phyloP scores from a whole-genome alignment of 768 basidiomycete species.

The Xerocomus brunneocitrinus region DNA sequence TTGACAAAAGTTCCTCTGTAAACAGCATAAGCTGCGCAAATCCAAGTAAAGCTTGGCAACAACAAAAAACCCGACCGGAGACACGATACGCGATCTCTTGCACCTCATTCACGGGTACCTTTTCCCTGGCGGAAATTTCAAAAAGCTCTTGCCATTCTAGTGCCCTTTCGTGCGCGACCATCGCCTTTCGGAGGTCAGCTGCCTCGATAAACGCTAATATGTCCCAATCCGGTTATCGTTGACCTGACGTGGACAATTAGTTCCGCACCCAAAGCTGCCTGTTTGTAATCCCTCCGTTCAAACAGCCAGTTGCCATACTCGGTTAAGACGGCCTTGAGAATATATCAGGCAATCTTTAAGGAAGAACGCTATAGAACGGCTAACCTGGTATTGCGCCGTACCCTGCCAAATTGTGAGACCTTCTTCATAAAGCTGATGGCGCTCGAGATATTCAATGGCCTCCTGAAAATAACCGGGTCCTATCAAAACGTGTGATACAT shows the following conservation, averaged over 20 bases:
- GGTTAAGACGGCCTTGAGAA: slow-evolving; percentile 57
- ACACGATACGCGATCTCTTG: slow-evolving; percentile 67
- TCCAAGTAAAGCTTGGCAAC: neutral
- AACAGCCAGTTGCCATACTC: slow-evolving; percentile 86
- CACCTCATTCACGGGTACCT: slow-evolving; percentile 51
- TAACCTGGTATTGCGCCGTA: slow-evolving; percentile 59
- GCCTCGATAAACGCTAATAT: slow-evolving; percentile 71
- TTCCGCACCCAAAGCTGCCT: slow-evolving; percentile 72
- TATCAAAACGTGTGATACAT: slow-evolving; percentile 23
- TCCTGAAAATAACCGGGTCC: slow-evolving; percentile 73
- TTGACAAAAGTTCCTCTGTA: slow-evolving; percentile 75
- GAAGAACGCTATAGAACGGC: slow-evolving; percentile 11
- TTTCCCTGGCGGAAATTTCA: slow-evolving; percentile 58
- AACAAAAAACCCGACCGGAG: slow-evolving; percentile 52
- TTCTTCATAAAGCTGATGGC: slow-evolving; percentile 66
- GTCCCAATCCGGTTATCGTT: slow-evolving; percentile 4
- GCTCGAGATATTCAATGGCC: slow-evolving; percentile 73
- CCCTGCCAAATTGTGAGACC: slow-evolving; percentile 74
- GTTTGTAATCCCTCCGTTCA: slow-evolving; percentile 75
- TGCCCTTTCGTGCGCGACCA: slow-evolving; percentile 84
- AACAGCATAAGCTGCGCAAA: slow-evolving; percentile 3
- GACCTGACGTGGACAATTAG: neutral
- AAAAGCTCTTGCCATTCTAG: slow-evolving; percentile 92
- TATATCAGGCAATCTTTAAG: slow-evolving; percentile 4
- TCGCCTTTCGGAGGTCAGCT: slow-evolving; percentile 58